These are phyloP conservation scores for Pleurotus cornucopiae DNA, from an alignment of 768 basidiomycete species.

Conservation along the genomic window DNA sequence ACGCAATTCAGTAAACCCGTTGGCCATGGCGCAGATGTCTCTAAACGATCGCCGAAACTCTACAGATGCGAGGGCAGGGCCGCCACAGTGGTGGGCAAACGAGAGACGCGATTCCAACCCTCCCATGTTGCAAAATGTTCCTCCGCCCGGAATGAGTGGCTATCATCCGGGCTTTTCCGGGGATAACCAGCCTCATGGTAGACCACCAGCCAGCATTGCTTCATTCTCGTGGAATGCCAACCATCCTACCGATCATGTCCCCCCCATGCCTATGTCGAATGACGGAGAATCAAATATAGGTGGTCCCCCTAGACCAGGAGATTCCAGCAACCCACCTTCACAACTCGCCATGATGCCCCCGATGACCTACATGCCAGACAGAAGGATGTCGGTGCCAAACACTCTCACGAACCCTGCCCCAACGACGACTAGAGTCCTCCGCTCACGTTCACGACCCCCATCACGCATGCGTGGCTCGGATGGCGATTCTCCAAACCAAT, in stretches of 20 bases:
- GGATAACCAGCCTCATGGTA: conserved; percentile 60
- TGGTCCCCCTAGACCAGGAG: conserved; percentile 40
- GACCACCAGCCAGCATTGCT: conserved; percentile 57
- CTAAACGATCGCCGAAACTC: conserved; percentile 78
- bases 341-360: conserved; percentile 48
- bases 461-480: conserved; percentile 50
- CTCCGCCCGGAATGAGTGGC: conserved; percentile 45
- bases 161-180: conserved; percentile 55
- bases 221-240: conserved; percentile 69
- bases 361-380: conserved; percentile 55
- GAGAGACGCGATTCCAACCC: conserved; percentile 61
- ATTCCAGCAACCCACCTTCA: conserved; percentile 37
- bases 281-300: conserved; percentile 41
- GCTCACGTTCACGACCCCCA: conserved; percentile 68
- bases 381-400: conserved; percentile 76
- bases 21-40: conserved; percentile 69
- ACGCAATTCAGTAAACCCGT: conserved; percentile 79
- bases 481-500: conserved; percentile 27
- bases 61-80: conserved; percentile 53
- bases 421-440: conserved; percentile 48
- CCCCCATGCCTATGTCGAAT: conserved; percentile 36
- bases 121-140: conserved; percentile 33
- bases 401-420: conserved; percentile 37
- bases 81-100: conserved; percentile 51
- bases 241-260: conserved; percentile 27